Base-by-base conservation (phyloP, 2,329 filamentous ascomycete genomes). In the Xylariaceae sp. region DNA sequence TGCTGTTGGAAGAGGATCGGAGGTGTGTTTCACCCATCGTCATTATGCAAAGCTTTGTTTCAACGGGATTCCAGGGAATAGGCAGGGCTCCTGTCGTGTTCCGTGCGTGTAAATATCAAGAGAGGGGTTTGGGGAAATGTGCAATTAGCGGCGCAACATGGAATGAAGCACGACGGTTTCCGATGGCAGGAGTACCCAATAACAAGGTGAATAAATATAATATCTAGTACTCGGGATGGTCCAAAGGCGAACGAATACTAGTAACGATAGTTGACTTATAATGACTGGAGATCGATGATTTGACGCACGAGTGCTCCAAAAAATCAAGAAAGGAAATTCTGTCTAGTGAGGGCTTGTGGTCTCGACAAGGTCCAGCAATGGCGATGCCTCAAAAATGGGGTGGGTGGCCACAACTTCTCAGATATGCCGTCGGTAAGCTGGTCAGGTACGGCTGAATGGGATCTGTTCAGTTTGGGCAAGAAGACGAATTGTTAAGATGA, bases 251-350 rank as follows among this genome's bases (percentile, higher is more conserved):
- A 29, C 30, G 34, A 12, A 26, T 26, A 26, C 8, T 36, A 10
- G 12, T 26, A 22, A 56, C 60, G 57, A 57, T 56, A 47, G 36
- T 19, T 22, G 19, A 39, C 46, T 41, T 36, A 39, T 46, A 29
- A 47, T 44, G 36, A 46, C 18, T 46, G 46, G 40, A 51, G 37
- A 48, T 43, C 45, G 47, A 40, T 42, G 54, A 50, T 36, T 26
- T 4, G 26, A 49, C 47, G 41, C 43, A 47, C 37, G 30, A 30
- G 42, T 32, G 36, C 18, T 41, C 44, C 10, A 40, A 36, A 26
- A 50, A 42, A 18, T 36, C 59, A 63, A 62, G 61, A 63, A 53
- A 64, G 61, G 63, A 53, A 64, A 63, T 61, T 61, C 47, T 64
- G 62, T 56, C 40, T 59, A 22, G n/a, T 43, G 43, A 51, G 40